Evolutionary conservation across 495 filamentous ascomycete genomes (phyloP), one percentile per base, ranked within the genome.

Genomic region (Saxophila tyrrhenica): DNA sequence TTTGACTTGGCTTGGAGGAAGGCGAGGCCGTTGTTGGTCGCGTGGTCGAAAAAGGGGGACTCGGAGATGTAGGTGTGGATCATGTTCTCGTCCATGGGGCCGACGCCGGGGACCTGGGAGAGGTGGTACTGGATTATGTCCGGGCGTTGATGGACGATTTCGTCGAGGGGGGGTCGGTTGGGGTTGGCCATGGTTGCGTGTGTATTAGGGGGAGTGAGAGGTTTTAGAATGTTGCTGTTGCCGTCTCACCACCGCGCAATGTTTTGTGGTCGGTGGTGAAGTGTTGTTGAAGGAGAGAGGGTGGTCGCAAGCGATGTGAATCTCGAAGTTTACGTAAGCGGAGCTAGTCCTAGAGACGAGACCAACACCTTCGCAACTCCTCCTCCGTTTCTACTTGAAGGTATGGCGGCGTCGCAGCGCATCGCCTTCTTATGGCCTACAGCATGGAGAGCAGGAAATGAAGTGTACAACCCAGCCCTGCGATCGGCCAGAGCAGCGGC

Each of bases 41-140:
- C 89, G 22, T 71, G 73, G 63, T 98, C 92, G 68, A 86, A 97
- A 74, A 95, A 98, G 0, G 89, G 87, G 1, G 88, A 95, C 57
- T 84, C 70, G 47, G 81, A 78, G 66, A 98, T 96, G 69, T 98
- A 98, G 69, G 83, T 88, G 47, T 94, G 84, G 25, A 96, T 74
- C 29, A 61, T 49, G 38, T 58, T 51, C 43, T 57, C 59, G 43
- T 62, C 55, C 53, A 61, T 61, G 25, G 55, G 55, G n/a, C 24
- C 11, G 50, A 23, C 50, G 46, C 44, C 38, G 29, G 29, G 29
- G 10, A 56, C 2, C 19, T 19, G 29, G 15, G n/a, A 11, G 10
- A 51, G 24, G 53, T 53, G 57, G 54, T 54, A 62, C 24, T 50
- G 22, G 16, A 58, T 44, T 1, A 62, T 48, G 23, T 62, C 55